Evolutionary conservation across 306 rosid species (phyloP), one percentile per base, ranked within the genome.

Genomic region (Echinosophora koreensis): DNA sequence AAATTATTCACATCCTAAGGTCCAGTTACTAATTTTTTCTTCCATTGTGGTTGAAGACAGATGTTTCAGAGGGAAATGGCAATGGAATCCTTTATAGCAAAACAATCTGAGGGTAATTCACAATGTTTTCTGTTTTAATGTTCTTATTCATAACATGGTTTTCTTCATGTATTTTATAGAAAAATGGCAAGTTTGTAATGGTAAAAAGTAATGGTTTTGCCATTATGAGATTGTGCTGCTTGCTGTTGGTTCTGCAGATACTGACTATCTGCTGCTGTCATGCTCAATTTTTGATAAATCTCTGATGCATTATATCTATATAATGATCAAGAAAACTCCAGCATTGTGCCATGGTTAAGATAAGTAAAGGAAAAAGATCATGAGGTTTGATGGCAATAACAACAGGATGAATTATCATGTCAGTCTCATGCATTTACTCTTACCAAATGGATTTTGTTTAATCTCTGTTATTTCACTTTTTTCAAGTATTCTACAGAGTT

Each of bases 21-120:
- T 55, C 61, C 5, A 5, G 3, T 46, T 74, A 62, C 46, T 79
- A 35, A 83, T 73, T 76, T 80, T 56, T 63, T 66, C 57, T 69
- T 76, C 79, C 71, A 44, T 50, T 79, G 74, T 78, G 90, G 86
- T 82, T 89, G 88, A 89, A 89, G 90, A 87, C 93, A 89, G 89
- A 73, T 87, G 66, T 60, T 79, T 73, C 90, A 79, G 64, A 72
- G 82, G 82, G 78, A 89, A 72, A 68, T 72, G 69, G 69, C 84
- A 78, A 17, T 35, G 82, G 85, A 81, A 85, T 28, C 73, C 44
- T 78, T 69, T 30, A 27, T 77, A 54, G 60, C 79, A 3, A 41
- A 70, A 51, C 8, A 12, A 8, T 52, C 35, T 55, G 76, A 84
- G 63, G 73, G 93, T 86, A 89, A 80, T 57, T 77, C 52, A 35